Evolutionary conservation across 768 basidiomycete genomes (phyloP).

Genomic region (Boletus reticulatus): DNA sequence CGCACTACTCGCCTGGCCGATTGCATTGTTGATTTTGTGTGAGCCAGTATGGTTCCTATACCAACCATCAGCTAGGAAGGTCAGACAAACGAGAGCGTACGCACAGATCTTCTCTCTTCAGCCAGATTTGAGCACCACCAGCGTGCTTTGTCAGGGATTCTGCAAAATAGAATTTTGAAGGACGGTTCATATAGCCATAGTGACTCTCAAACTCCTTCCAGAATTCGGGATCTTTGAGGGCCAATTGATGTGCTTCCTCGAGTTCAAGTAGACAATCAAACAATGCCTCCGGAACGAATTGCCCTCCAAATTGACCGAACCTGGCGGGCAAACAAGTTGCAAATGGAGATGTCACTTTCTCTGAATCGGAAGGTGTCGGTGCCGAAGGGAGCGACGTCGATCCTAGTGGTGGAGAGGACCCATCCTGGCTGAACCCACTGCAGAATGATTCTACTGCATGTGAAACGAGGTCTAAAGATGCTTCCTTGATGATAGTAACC

Average conservation of each 20-base stretch:
- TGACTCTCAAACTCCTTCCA: constrained; percentile 87
- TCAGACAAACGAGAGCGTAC: constrained; percentile 22
- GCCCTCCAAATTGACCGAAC: constrained; percentile 95
- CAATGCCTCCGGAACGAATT: constrained; percentile 96
- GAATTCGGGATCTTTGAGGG: constrained; percentile 85
- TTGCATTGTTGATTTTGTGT: constrained; percentile 99
- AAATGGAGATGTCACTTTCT: constrained; percentile 22
- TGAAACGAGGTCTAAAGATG: constrained; percentile 47
- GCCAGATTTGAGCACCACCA: constrained; percentile 95
- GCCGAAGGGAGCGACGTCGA: neutral
- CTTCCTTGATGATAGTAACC: constrained; percentile 73
- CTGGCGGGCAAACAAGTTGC: constrained; percentile 65
- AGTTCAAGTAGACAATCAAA: constrained; percentile 90
- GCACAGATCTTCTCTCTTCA: constrained; percentile 92
- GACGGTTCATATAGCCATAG: constrained; percentile 94
- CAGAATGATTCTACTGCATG: constrained; percentile 71
- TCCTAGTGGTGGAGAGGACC: constrained; percentile 19
- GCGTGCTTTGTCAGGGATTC: constrained; percentile 86
- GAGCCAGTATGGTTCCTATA: constrained; percentile 94
- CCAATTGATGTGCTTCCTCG: constrained; percentile 85
- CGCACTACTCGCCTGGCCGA: constrained; percentile 72
- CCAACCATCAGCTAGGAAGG: constrained; percentile 1
- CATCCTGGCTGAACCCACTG: constrained; percentile 56
- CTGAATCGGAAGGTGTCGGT: neutral
- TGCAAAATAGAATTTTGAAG: constrained; percentile 88